Conservation (phyloP, 2,329 filamentous ascomycete genomes). For the Beauveria asiatica region DNA sequence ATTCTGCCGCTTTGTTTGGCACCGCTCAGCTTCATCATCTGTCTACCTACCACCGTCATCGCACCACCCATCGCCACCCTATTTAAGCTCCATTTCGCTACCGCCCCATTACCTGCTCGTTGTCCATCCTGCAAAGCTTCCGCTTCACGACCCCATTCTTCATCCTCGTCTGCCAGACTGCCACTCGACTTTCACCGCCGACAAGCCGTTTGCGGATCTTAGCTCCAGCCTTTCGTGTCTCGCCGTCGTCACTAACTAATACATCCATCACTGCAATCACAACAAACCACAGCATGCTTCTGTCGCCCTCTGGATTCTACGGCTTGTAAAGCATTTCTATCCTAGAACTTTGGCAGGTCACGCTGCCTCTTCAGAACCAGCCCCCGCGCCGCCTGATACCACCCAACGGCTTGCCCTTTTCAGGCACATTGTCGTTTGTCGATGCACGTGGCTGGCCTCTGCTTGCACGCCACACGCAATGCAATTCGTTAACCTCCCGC, state of each 20-base stretch:
- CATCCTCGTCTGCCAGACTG: background rate
- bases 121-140: background rate
- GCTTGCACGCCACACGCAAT: background rate
- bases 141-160: background rate
- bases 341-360: background rate
- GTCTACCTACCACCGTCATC: background rate
- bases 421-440: background rate
- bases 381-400: background rate
- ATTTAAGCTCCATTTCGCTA: background rate
- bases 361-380: background rate
- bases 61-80: background rate
- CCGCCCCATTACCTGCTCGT: background rate
- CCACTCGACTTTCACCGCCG: background rate
- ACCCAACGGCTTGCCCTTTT: conserved; percentile 6
- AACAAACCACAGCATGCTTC: background rate
- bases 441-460: background rate
- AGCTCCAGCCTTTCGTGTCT: background rate
- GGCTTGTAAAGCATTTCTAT: background rate
- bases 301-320: background rate
- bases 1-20: background rate
- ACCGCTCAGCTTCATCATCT: background rate
- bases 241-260: background rate
- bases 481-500: background rate
- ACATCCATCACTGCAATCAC: background rate
- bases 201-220: background rate